Conservation (phyloP, 768 basidiomycete genomes). For the Sistotremastrum niveocremeum region DNA sequence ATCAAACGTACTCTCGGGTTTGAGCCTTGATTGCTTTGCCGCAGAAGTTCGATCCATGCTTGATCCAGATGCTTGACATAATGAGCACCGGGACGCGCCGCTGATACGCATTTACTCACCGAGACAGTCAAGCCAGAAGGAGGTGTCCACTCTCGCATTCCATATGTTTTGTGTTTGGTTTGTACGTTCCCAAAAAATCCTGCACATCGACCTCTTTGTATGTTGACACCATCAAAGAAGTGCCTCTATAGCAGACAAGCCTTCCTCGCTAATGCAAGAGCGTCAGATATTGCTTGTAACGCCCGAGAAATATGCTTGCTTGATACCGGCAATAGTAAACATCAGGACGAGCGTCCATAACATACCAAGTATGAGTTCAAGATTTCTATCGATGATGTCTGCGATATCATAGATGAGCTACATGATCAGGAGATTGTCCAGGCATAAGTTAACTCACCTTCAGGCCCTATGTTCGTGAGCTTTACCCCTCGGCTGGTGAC, state of each 20-base stretch:
- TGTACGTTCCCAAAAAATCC: slow-evolving; percentile 95
- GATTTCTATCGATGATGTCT: slow-evolving; percentile 98
- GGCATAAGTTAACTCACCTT: slow-evolving; percentile 44
- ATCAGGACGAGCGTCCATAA: slow-evolving; percentile 97
- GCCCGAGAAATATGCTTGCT: too few species aligned
- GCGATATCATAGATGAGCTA: not conserved
- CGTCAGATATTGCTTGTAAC: too few species aligned
- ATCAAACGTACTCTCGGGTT: slow-evolving; percentile 60
- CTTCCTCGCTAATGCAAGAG: slow-evolving; percentile 97
- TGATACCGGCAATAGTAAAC: slow-evolving; percentile 97
- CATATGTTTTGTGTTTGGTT: slow-evolving; percentile 87
- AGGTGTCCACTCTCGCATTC: slow-evolving; percentile 72
- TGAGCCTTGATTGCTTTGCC: slow-evolving; percentile 73
- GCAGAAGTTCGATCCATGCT: slow-evolving; percentile 75
- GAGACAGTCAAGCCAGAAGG: slow-evolving; percentile 52
- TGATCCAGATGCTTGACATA: slow-evolving; percentile 70
- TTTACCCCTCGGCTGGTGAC: slow-evolving; percentile 90
- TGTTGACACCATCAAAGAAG: slow-evolving; percentile 92
- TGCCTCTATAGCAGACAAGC: slow-evolving; percentile 96
- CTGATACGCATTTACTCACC: too few species aligned
- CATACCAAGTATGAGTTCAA: slow-evolving; percentile 95
- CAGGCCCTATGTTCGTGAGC: slow-evolving; percentile 94
- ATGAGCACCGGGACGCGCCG: too few species aligned
- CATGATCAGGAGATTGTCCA: too few species aligned
- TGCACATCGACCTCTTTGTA: slow-evolving; percentile 89